A percentile compares a stretch with the other conserved stretches of the same genome.
Conservation (phyloP, 1,284 basidiomycete species). For the Moniliophthora roreri region DNA sequence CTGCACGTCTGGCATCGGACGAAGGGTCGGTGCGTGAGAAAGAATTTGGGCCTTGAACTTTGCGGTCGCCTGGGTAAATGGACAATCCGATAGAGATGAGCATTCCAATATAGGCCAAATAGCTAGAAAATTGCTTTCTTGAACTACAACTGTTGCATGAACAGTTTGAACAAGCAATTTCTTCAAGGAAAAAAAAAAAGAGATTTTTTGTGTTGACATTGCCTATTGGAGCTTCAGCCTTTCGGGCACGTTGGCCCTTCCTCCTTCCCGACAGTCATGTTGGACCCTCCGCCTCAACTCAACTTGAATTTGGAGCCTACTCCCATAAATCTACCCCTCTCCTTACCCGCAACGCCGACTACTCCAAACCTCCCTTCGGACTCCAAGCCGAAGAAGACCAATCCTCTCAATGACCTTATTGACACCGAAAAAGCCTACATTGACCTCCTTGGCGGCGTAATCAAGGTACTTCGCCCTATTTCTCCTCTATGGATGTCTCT, state of each 20-base stretch:
- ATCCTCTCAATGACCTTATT: conserved; percentile 90
- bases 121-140: too few relatives aligned
- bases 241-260: neutral
- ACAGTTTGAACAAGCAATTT: too few relatives aligned
- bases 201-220: neutral
- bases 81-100: too few relatives aligned
- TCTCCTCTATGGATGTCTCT: conserved; percentile 9
- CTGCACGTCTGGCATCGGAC: too few relatives aligned
- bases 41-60: too few relatives aligned
- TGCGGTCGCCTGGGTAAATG: too few relatives aligned
- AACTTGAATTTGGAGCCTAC: conserved; percentile 11
- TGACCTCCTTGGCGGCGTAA: conserved; percentile 87
- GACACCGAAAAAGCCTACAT: conserved; percentile 94
- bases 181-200: too few relatives aligned
- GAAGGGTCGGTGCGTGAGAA: too few relatives aligned
- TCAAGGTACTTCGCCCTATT: conserved; percentile 66
- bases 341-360: conserved; percentile 36
- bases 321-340: conserved; percentile 26
- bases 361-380: conserved; percentile 33
- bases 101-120: too few relatives aligned
- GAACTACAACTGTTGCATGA: too few relatives aligned
- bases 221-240: neutral
- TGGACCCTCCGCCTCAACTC: conserved; percentile 27
- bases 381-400: conserved; percentile 60
- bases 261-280: neutral